These are phyloP conservation scores for Niebla homalea DNA, from an alignment of 495 filamentous ascomycete genomes.

Conservation along the genomic window DNA sequence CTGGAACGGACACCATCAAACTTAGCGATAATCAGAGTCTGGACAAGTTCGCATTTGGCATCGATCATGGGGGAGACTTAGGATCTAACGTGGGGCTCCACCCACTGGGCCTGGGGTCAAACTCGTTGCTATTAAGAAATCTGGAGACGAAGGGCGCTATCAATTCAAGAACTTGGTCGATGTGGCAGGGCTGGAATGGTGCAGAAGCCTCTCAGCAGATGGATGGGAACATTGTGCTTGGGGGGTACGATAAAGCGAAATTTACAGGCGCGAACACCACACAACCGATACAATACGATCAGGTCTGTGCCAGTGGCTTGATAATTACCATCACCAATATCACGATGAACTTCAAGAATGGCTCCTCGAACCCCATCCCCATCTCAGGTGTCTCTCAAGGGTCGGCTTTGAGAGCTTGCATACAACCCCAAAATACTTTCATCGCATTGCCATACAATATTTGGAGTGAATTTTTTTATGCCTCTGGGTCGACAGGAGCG, in stretches of 20 bases:
- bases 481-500: slow-evolving; percentile 11
- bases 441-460: slow-evolving; percentile 15
- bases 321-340: slow-evolving; percentile 24
- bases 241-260: slow-evolving; percentile 34
- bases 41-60: slow-evolving; percentile 14
- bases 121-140: slow-evolving; percentile 28
- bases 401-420: slow-evolving; percentile 14
- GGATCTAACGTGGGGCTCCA: slow-evolving; percentile 7
- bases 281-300: slow-evolving; percentile 8
- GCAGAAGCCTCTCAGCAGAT: slow-evolving; percentile 15
- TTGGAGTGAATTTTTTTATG: slow-evolving; percentile 16
- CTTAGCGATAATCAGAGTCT: slow-evolving; percentile 9
- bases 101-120: slow-evolving; percentile 20
- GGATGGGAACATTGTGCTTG: slow-evolving; percentile 30
- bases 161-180: slow-evolving; percentile 24
- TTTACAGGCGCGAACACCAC: slow-evolving; percentile 23
- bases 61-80: slow-evolving; percentile 3
- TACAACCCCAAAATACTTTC: slow-evolving; percentile 14
- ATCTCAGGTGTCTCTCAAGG: background rate
- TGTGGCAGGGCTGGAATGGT: slow-evolving; percentile 31
- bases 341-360: slow-evolving; percentile 24
- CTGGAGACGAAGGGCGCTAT: slow-evolving; percentile 23
- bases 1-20: slow-evolving; percentile 3
- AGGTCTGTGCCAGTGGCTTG: slow-evolving; percentile 22
- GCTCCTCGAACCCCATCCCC: slow-evolving; percentile 19